Conservation (phyloP, 2,329 filamentous ascomycete species). For the Sclerotinia subarctica region DNA sequence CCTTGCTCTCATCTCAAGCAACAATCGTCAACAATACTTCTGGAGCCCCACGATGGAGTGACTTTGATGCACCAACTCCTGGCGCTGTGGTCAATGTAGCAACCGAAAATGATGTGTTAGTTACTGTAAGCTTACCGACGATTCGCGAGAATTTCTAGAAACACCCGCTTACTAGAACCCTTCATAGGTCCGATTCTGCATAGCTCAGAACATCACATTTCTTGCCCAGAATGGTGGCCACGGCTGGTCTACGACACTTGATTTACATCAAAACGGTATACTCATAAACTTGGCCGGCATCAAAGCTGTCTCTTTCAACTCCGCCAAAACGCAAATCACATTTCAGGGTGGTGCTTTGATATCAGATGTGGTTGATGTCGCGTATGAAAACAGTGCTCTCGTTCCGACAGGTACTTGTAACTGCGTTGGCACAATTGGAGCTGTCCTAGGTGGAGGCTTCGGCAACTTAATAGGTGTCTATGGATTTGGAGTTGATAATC, state of each 20-base stretch:
- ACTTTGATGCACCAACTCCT: too few relatives aligned
- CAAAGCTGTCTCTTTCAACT: slow-evolving; percentile 14
- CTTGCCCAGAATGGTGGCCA: slow-evolving; percentile 23
- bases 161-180: too few relatives aligned
- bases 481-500: slow-evolving; percentile 17
- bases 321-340: neutral
- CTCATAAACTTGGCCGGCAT: slow-evolving; percentile 14
- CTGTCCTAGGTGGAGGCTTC: slow-evolving; percentile 17
- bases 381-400: neutral
- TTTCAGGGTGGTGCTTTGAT: slow-evolving; percentile 19
- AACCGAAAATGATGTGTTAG: too few relatives aligned
- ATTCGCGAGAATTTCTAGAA: too few relatives aligned
- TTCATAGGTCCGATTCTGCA: slow-evolving; percentile 2
- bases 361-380: slow-evolving; percentile 1
- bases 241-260: slow-evolving; percentile 10
- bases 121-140: too few relatives aligned
- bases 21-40: too few relatives aligned
- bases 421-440: slow-evolving; percentile 15
- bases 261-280: neutral
- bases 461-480: slow-evolving; percentile 11
- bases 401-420: slow-evolving; percentile 20
- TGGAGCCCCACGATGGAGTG: too few relatives aligned
- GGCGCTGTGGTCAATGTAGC: too few relatives aligned
- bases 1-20: too few relatives aligned
- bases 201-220: slow-evolving; percentile 16